Percentiles rank a stretch among this genome's conserved stretches.
Conservation (phyloP, 345 rosid genomes). For the Litchi chinensis region DNA sequence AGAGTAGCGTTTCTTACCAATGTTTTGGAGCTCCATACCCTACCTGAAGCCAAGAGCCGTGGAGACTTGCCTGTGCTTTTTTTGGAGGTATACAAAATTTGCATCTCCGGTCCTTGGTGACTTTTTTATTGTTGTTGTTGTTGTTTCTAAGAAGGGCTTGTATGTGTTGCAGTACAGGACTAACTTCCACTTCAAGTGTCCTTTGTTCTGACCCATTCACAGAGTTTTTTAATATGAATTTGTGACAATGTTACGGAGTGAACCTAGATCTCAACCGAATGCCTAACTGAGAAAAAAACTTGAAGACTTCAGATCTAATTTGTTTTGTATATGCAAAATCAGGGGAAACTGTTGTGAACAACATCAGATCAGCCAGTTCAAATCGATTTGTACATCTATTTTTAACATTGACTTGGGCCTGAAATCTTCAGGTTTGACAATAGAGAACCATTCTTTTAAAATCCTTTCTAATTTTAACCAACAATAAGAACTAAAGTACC, state of each 20-base stretch:
- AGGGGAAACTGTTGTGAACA: background rate
- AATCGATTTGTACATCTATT: background rate
- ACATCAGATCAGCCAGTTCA: background rate
- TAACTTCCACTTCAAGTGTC: background rate
- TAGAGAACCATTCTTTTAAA: background rate
- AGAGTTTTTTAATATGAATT: too few species aligned
- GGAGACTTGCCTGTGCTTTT: slow-evolving; percentile 71
- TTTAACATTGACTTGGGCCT: too few species aligned
- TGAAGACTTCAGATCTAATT: background rate
- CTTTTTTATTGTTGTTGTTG: too few species aligned
- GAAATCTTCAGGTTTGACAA: too few species aligned
- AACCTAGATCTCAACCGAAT: background rate
- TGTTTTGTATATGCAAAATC: background rate
- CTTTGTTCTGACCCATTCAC: background rate
- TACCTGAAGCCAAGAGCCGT: slow-evolving; percentile 54
- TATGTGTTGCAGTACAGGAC: too few species aligned
- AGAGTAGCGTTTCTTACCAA: slow-evolving; percentile 66
- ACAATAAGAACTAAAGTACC: background rate
- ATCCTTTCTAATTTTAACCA: too few species aligned
- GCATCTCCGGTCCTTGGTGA: background rate
- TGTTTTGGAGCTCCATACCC: slow-evolving; percentile 61
- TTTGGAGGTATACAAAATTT: slow-evolving; percentile 43
- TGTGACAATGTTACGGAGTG: too few species aligned
- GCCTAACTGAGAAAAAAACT: background rate
- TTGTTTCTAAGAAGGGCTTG: too few species aligned